Base-by-base conservation (phyloP, 1,284 basidiomycete species). In the Sanghuangporus sanghuang region DNA sequence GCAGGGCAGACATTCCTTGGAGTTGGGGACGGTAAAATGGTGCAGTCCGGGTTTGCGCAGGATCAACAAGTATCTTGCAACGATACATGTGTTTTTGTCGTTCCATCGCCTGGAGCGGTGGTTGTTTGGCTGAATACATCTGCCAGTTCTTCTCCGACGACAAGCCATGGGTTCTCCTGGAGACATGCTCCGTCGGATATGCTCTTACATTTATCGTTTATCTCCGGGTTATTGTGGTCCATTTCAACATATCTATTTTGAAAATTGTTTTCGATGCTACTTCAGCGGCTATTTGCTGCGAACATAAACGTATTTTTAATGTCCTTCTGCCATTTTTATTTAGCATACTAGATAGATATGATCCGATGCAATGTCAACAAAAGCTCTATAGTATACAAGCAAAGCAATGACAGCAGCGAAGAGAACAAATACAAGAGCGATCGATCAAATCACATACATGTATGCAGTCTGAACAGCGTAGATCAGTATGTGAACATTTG, bases 91-190 rank as follows among this genome's bases (percentile, higher is more conserved):
- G 74, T 73, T 1, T 68, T 81, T 23, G 69, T 73, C 39, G 77
- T 80, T 2, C 79, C 78, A 35, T 76, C 75, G 27, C 76, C 79
- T n/a, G 77, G 75, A 12, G 68, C 80, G 65, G 79, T 79, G 2
- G 76, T 81, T 8, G 75, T 81, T 32, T 80, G 54, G 55, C 27
- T 52, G 7, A 27, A 52, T 23, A 14, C 23, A 23, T 52, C 49
- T 14, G 2, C 21, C 14, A 5, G 6, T 21, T 11, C 9, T 27
- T 23, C 49, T 1, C 27, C n/a, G 21, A 52, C n/a, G 18, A 52
- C 49, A 14, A 52, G 21, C 23, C 49, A 52, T 27, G 49, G 18
- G 12, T 32, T 23, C n/a, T 52, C 49, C 27, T 14, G 9, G 14
- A 52, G 21, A 8, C 23, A 52, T 14, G 12, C n/a, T 23, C 27